These are phyloP conservation scores for Solanum clarkiae DNA, from an alignment of 257 asterid genomes.

Conservation along the genomic window DNA sequence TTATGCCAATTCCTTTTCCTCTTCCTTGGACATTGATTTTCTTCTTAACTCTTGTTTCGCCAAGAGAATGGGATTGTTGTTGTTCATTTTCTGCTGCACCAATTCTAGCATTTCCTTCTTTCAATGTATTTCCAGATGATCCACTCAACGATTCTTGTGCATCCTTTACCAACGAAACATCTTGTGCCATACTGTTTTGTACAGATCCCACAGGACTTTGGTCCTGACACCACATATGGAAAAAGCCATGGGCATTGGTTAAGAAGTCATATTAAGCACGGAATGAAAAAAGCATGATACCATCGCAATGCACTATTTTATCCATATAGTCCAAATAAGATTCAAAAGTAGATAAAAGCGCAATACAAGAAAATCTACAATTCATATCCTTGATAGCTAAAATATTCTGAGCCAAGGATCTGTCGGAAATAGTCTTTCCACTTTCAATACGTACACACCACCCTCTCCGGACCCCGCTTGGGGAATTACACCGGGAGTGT, in stretches of 20 bases:
- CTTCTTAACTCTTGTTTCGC: slow-evolving; percentile 55
- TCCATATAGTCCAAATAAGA: background rate
- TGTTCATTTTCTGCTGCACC: slow-evolving; percentile 18
- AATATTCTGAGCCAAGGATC: too few relatives aligned
- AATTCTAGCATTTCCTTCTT: slow-evolving; percentile 24
- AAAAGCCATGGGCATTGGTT: background rate
- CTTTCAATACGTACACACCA: too few relatives aligned
- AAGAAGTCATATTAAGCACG: background rate
- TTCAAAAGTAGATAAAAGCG: background rate
- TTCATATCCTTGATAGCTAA: background rate
- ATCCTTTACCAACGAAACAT: slow-evolving; percentile 25
- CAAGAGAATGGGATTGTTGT: slow-evolving; percentile 8
- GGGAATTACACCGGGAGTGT: too few relatives aligned
- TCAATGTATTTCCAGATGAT: slow-evolving; percentile 18
- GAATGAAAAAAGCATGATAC: background rate
- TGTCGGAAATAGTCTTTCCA: too few relatives aligned
- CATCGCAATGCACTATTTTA: background rate
- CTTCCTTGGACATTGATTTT: slow-evolving; percentile 50
- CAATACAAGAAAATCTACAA: background rate
- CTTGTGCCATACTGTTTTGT: slow-evolving; percentile 23
- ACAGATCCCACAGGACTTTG: slow-evolving; percentile 25
- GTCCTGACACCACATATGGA: slow-evolving; percentile 25
- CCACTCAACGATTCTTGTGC: slow-evolving; percentile 21
- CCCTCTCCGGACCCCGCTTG: too few relatives aligned
- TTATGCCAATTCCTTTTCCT: slow-evolving; percentile 66